Evolutionary conservation across 2,329 filamentous ascomycete species (phyloP).

Genomic region (Ceratocystis eucalypticola): DNA sequence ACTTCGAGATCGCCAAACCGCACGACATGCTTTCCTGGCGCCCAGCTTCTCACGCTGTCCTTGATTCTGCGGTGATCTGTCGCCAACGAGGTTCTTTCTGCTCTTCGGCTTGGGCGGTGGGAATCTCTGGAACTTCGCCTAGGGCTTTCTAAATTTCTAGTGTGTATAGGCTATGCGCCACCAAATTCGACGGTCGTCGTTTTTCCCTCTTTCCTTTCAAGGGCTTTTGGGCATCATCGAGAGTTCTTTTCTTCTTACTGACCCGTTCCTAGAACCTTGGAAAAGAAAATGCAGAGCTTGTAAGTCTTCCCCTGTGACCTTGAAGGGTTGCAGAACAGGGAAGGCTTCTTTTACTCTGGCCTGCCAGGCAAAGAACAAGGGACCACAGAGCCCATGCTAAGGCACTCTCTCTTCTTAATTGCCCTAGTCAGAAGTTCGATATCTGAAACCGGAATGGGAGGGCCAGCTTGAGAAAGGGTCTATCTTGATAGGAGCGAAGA

Average conservation of each 20-base stretch:
- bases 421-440: background rate
- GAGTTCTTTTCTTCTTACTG: background rate
- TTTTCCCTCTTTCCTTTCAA: too few species aligned
- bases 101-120: conserved; percentile 1
- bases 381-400: background rate
- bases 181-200: background rate
- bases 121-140: background rate
- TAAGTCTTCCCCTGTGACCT: too few species aligned
- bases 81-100: background rate
- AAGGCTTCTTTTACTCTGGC: too few species aligned
- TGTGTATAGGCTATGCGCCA: conserved; percentile 1
- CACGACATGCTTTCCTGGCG: background rate
- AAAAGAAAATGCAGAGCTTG: background rate
- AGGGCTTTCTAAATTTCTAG: background rate
- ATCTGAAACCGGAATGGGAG: conserved; percentile 5
- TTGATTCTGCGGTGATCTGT: background rate
- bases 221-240: background rate
- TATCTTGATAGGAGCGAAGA: background rate
- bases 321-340: too few species aligned
- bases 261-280: background rate
- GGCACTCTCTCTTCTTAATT: background rate
- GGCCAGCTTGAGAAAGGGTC: background rate
- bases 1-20: background rate
- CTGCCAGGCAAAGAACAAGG: background rate
- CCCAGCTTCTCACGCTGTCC: background rate